These are phyloP conservation scores for Filosporella fistucella DNA, from an alignment of 495 filamentous ascomycete genomes.

Conservation along the genomic window DNA sequence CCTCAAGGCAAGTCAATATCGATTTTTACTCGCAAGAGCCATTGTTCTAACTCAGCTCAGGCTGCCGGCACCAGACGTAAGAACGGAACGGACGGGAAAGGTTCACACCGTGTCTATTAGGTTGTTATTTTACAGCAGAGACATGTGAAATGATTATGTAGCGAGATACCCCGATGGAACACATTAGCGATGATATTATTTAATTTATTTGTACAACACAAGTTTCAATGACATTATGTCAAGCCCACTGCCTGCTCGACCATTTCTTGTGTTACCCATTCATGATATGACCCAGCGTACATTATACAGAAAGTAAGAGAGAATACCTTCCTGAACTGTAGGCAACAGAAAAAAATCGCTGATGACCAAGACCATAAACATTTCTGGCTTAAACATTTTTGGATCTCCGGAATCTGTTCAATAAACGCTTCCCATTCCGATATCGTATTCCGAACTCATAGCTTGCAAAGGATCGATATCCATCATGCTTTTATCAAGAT, in stretches of 20 bases:
- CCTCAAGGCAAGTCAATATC: conserved; percentile 62
- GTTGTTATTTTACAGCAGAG: too few species aligned
- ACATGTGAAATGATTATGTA: conserved; percentile 1
- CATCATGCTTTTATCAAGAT: conserved; percentile 11
- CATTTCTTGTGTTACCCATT: too few species aligned
- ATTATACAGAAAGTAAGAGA: too few species aligned
- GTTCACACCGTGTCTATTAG: conserved; percentile 28
- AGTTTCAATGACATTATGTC: too few species aligned
- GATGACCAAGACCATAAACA: too few species aligned
- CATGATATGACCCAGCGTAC: too few species aligned
- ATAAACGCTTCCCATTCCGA: conserved; percentile 9
- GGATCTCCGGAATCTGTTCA: conserved; percentile 1
- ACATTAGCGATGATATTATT: neutral
- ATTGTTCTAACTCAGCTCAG: conserved; percentile 49
- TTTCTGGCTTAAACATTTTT: neutral
- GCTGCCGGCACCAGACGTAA: conserved; percentile 68
- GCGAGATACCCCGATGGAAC: neutral
- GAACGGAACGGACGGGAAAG: conserved; percentile 66
- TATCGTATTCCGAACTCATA: conserved; percentile 18
- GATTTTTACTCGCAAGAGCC: conserved; percentile 53
- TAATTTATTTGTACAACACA: conserved; percentile 4
- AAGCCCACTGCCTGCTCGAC: too few species aligned
- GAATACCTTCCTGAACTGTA: too few species aligned
- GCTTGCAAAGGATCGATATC: conserved; percentile 30
- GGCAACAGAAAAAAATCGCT: too few species aligned